Conservation (phyloP, 176 grass and related monocot genomes). For the Oryza officinalis region DNA sequence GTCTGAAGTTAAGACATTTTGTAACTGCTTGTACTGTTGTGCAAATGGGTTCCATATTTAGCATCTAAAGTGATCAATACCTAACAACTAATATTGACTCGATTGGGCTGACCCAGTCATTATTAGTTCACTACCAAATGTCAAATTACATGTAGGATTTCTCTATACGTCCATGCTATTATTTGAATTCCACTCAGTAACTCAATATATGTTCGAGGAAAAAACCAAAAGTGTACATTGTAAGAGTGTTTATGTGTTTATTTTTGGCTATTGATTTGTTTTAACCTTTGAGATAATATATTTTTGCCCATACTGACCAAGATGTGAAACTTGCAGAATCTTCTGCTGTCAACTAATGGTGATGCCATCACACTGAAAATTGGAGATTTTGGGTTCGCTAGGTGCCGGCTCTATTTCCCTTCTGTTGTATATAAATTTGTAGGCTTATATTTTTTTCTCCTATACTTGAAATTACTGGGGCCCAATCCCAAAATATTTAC, state of each 20-base stretch:
- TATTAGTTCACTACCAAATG: background rate
- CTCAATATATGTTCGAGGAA: background rate
- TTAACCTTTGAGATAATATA: background rate
- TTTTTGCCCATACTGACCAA: conserved; percentile 27
- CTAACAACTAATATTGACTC: background rate
- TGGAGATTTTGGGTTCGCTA: conserved; percentile 78
- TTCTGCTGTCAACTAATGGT: conserved; percentile 57
- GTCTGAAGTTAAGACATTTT: background rate
- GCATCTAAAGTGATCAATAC: background rate
- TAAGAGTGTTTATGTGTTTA: conserved; percentile 1
- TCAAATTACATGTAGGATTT: background rate
- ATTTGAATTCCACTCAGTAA: background rate
- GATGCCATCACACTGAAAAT: conserved; percentile 59
- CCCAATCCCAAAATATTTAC: background rate
- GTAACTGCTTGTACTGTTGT: conserved; percentile 7
- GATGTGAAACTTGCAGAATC: conserved; percentile 55
- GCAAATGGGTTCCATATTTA: conserved; percentile 18
- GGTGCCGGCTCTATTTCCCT: conserved; percentile 37
- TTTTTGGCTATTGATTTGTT: background rate
- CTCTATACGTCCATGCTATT: background rate
- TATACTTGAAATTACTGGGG: background rate
- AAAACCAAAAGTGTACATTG: background rate
- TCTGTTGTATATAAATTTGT: background rate
- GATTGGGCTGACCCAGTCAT: background rate
- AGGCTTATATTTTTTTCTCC: background rate